Percentiles rank a stretch among this genome's conserved stretches.
Evolutionary conservation across 257 asterid genomes (phyloP).

Genomic region (Lycium barbarum): DNA sequence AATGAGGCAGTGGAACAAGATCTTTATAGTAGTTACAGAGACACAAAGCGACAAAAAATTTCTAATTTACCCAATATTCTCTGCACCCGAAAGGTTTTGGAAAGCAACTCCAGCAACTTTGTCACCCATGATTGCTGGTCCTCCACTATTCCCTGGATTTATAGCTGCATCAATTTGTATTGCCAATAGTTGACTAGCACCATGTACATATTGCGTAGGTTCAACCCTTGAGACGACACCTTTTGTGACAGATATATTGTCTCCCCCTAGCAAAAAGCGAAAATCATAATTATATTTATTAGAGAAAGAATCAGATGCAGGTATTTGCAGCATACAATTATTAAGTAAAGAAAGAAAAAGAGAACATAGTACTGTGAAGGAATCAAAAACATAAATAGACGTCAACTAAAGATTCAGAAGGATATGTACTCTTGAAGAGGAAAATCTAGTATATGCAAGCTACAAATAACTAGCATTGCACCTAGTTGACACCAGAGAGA

Average conservation of each 20-base stretch:
- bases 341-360: background rate
- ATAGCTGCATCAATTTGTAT: conserved; percentile 99
- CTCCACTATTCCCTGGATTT: conserved; percentile 99
- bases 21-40: background rate
- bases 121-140: conserved; percentile 97
- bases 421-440: background rate
- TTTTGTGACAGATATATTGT: conserved; percentile 95
- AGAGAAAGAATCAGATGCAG: conserved; percentile 12
- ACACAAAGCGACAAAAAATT: background rate
- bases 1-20: background rate
- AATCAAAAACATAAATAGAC: background rate
- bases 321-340: background rate
- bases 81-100: conserved; percentile 98
- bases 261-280: conserved; percentile 69
- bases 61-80: conserved; percentile 79
- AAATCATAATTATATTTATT: background rate
- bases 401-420: background rate
- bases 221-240: conserved; percentile 99
- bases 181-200: conserved; percentile 89
- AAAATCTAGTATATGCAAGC: background rate
- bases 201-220: conserved; percentile 95
- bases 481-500: background rate
- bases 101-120: conserved; percentile 98
- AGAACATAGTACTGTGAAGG: background rate
- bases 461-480: background rate